Evolutionary conservation across 1,284 basidiomycete genomes (phyloP), one percentile per base, ranked within the genome.

Genomic region (Trametes pubescens): DNA sequence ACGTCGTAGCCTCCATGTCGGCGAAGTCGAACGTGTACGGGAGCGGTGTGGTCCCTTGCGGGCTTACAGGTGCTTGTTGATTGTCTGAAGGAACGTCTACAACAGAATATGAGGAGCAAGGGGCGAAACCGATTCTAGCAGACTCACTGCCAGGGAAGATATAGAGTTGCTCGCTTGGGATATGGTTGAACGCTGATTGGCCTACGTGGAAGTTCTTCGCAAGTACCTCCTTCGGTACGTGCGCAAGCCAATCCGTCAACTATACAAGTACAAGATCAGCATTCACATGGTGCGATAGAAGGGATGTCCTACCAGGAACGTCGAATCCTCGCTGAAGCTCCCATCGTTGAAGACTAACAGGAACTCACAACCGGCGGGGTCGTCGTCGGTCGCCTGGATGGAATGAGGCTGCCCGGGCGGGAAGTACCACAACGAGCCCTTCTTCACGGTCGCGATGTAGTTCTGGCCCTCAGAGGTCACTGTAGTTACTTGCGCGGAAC

Each of bases 301-400:
- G 2, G 32, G 14, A 53, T 11, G 9, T 37, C 69, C 59, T 22
- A 81, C 72, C 32, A 78, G 71, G 73, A 83, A 81, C 0, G 80
- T 82, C 11, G 74, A 74, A 63, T 80, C 79, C 63, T 81, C 80
- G 68, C 72, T 77, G 67, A 81, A 81, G 59, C 67, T 69, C 35
- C 80, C 81, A 62, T 76, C 73, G 67, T 79, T 77, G 59, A 79
- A 79, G 10, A 79, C 88, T 69, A 93, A 78, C 38, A 92, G 76
- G 73, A 92, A 92, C 74, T 93, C 90, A 10, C 85, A 78, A 2
- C 90, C 90, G 1, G 84, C 84, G 9, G 82, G 77, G 49, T 81
- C 74, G 57, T 86, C 84, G 26, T 75, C 77, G 6, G 85, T 86
- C n/a, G 87, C 90, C 77, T 92, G 90, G 32, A 92, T 78, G 4